phyloP scores from a whole-genome alignment of 1,284 basidiomycete species.

The Polyporus tsugae region DNA sequence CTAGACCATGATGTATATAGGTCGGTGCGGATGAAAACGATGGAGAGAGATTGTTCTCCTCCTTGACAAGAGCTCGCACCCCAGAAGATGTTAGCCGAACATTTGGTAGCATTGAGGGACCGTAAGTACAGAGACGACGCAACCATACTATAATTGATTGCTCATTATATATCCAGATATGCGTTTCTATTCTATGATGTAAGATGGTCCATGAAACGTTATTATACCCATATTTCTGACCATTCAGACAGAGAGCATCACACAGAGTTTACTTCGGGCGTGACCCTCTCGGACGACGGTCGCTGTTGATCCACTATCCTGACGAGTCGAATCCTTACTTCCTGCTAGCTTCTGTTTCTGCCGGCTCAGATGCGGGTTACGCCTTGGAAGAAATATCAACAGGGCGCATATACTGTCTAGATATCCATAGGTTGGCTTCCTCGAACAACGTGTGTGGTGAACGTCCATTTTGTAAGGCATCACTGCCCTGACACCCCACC shows the following conservation, averaged over 20 bases:
- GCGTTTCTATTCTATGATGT: conserved; percentile 87
- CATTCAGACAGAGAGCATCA: background rate
- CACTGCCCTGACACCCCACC: background rate
- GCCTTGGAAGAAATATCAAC: conserved; percentile 73
- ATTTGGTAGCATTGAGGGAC: conserved; percentile 81
- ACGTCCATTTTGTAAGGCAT: no score
- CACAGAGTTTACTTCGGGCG: conserved; percentile 58
- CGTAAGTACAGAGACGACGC: conserved; percentile 61
- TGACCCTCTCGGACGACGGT: conserved; percentile 92
- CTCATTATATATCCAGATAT: conserved; percentile 60
- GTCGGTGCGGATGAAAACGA: conserved; percentile 77
- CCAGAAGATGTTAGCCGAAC: conserved; percentile 56
- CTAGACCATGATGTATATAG: conserved; percentile 38
- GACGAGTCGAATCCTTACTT: conserved; percentile 57
- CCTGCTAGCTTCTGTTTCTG: conserved; percentile 73
- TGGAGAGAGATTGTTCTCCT: conserved; percentile 70
- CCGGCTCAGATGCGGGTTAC: conserved; percentile 52
- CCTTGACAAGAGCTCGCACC: conserved; percentile 51
- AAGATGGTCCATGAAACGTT: conserved; percentile 17
- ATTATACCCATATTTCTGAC: background rate
- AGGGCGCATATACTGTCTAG: conserved; percentile 53
- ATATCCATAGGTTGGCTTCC: background rate
- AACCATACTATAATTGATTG: background rate
- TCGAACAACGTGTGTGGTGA: conserved; percentile 15
- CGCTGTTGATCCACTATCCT: conserved; percentile 78